Conservation (phyloP, 495 filamentous ascomycete genomes). For the Bryoglossum gracile region DNA sequence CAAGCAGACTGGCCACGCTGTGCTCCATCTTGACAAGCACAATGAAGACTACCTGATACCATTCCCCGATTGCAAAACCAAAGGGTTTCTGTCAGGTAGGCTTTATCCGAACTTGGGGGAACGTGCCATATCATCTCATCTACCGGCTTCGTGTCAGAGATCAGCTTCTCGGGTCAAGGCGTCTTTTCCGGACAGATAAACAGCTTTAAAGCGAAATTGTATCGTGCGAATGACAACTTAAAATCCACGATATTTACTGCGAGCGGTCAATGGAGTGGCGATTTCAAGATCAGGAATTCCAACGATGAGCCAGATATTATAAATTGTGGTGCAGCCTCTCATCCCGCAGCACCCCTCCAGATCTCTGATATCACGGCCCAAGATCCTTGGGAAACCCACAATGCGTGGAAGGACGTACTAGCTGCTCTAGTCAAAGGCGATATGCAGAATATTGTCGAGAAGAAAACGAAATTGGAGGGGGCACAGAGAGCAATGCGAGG, state of each 20-base stretch:
- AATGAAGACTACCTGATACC: constrained; percentile 81
- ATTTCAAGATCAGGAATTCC: constrained; percentile 62
- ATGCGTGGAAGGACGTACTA: constrained; percentile 86
- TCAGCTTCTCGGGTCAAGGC: constrained; percentile 86
- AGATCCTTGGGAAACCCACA: constrained; percentile 77
- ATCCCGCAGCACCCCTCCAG: constrained; percentile 56
- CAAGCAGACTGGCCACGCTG: constrained; percentile 91
- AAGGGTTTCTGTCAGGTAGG: constrained; percentile 81
- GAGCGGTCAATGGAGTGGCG: constrained; percentile 86
- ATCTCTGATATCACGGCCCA: constrained; percentile 69
- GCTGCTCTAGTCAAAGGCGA: constrained; percentile 68
- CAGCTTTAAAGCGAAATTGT: constrained; percentile 24
- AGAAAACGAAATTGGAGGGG: constrained; percentile 87
- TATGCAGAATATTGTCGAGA: constrained; percentile 65
- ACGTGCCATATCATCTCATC: constrained; percentile 75
- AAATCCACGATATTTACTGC: constrained; percentile 75
- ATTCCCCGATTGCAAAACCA: constrained; percentile 82
- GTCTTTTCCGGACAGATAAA: constrained; percentile 95
- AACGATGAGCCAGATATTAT: constrained; percentile 25
- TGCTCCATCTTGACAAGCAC: constrained; percentile 61
- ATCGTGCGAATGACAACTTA: constrained; percentile 57
- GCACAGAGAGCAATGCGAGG: constrained; percentile 77
- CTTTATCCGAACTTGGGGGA: constrained; percentile 89
- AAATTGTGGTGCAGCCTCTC: constrained; percentile 44
- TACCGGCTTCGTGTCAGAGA: constrained; percentile 80